Base-by-base conservation (phyloP, 441 rosid genomes). In the Pelargonium myrrhifolium region DNA sequence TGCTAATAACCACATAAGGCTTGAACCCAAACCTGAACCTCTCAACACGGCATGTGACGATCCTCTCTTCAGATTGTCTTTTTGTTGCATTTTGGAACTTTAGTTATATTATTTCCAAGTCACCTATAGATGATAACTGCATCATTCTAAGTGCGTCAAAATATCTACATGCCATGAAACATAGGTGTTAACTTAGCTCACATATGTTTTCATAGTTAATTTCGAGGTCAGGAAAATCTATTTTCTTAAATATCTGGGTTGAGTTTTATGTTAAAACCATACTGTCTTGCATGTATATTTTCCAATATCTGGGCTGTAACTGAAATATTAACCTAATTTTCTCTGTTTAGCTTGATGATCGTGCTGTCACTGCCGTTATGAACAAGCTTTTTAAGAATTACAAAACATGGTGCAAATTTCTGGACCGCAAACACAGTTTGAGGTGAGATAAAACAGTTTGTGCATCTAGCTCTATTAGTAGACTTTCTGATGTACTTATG, bases 381-480 rank as follows among this genome's bases (percentile, higher is more conserved):
- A 67, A 74, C 82, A 90, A 92, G 78, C 88, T 89, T 62, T 95
- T 95, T 72, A 92, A 89, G 80, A 90, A 95, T 72, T 95, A 95
- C 80, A 95, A 87, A 75, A 87, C 80, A 43, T 95, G 99, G 96
- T 90, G 99, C 87, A 90, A 87, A 75, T 87, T 90, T 77, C 77
- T 95, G 80, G 99, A 97, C 62, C 81, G 88, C 63, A 95, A 95
- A 81, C 97, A 94, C 80, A 92, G 97, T 76, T 84, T 92, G 73
- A 79, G 95, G 98, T 94, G 76, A 75, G 78, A 71, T 58, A 26
- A 9, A 14, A 24, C 18, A 24, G 39, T 60, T 60, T 18, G 62
- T 24, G 39, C 14, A 58, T 5, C 14, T 58, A 49, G 20, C n/a
- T 65, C 22, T 43, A 5, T 62, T 42, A 60, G 35, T 26, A 10